phyloP scores from a whole-genome alignment of 2,329 filamentous ascomycete genomes.

The Aureobasidium namibiae region DNA sequence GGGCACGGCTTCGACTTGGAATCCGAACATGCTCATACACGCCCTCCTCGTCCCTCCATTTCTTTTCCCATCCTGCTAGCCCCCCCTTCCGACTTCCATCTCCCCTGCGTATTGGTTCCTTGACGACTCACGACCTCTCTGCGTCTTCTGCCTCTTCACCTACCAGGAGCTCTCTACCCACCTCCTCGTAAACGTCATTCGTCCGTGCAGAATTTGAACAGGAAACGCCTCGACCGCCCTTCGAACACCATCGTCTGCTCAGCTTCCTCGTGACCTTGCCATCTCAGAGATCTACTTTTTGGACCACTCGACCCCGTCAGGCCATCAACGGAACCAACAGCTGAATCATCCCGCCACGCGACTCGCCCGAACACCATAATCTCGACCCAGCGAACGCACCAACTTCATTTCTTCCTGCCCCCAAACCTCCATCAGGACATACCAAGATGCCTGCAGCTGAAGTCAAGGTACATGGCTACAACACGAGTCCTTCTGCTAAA shows the following conservation, averaged over 20 bases:
- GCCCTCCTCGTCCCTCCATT: not conserved
- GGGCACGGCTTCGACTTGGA: not conserved
- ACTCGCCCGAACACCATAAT: not conserved
- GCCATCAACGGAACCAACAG: not conserved
- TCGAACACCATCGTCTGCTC: not conserved
- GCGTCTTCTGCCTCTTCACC: not conserved
- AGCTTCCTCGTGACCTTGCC: slow-evolving; percentile 2
- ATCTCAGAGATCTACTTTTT: not conserved
- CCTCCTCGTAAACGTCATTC: slow-evolving; percentile 1
- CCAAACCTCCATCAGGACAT: not conserved
- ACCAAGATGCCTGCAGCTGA: slow-evolving; percentile 12
- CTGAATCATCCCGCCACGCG: not conserved
- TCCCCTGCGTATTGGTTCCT: not conserved
- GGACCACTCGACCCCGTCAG: not conserved
- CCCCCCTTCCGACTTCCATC: not conserved
- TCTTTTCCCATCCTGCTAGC: not conserved
- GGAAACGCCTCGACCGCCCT: slow-evolving; percentile 6
- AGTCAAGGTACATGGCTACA: slow-evolving; percentile 11
- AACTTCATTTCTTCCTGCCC: not conserved
- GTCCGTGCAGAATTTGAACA: slow-evolving; percentile 8
- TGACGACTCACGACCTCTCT: not conserved
- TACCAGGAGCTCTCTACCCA: not conserved
- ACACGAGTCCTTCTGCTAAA: not conserved
- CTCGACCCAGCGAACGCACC: not conserved
- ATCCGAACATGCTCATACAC: not conserved